A percentile compares a stretch with the other conserved stretches of the same genome.
Evolutionary conservation across 108 stramenopile species (phyloP).

Genomic region (Cyclotella kingstonii): DNA sequence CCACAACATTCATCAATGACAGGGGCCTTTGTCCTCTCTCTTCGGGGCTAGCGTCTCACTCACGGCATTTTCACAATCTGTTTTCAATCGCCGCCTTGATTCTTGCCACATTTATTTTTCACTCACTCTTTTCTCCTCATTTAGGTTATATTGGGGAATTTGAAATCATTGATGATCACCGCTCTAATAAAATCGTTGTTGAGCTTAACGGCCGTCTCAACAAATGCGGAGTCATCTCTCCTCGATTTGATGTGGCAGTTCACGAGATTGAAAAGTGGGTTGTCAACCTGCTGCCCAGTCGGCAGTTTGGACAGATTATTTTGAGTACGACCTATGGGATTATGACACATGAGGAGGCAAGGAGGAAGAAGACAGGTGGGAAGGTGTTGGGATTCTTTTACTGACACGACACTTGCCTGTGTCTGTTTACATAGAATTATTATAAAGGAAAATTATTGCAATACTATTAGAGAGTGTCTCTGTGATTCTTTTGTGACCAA

Average conservation of each 20-base stretch:
- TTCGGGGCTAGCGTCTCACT: conserved; percentile 57
- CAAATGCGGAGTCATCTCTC: conserved; percentile 99
- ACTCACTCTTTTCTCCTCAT: conserved; percentile 16
- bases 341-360: conserved; percentile 99
- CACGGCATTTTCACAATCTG: conserved; percentile 43
- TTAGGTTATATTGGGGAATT: conserved; percentile 99
- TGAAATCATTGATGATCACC: conserved; percentile 99
- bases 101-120: conserved; percentile 30
- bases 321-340: conserved; percentile 97
- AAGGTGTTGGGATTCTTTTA: conserved; percentile 99
- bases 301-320: conserved; percentile 99
- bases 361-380: conserved; percentile 99
- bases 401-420: no score
- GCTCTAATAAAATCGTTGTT: conserved; percentile 98
- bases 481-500: no score
- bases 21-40: neutral
- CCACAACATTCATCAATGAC: neutral
- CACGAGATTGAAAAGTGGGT: conserved; percentile 98
- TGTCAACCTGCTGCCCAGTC: conserved; percentile 93
- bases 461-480: no score
- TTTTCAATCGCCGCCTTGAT: conserved; percentile 55
- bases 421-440: no score
- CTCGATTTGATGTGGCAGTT: conserved; percentile 93
- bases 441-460: no score
- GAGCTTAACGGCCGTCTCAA: conserved; percentile 98